Evolutionary conservation across 495 filamentous ascomycete species (phyloP).

Genomic region (Tuber umbilicatum): DNA sequence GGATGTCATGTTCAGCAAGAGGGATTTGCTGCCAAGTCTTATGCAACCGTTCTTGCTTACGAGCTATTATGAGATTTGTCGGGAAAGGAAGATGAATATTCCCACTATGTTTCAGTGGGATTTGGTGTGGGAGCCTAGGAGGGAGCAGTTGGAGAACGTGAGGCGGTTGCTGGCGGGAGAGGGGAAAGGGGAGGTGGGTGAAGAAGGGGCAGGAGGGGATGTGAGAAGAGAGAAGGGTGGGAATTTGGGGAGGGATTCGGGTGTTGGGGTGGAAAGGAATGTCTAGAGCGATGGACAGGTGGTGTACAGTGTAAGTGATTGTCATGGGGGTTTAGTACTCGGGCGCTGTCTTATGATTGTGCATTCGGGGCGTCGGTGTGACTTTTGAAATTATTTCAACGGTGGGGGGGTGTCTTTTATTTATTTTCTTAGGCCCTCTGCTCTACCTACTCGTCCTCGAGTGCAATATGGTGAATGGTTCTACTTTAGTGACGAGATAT

Average conservation of each 20-base stretch:
- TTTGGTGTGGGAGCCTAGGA: slow-evolving; percentile 32
- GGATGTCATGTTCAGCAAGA: slow-evolving; percentile 35
- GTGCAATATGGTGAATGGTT: not conserved
- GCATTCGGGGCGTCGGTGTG: not conserved
- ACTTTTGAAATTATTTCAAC: not conserved
- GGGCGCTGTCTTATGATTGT: not conserved
- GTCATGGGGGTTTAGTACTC: not conserved
- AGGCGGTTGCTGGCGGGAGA: slow-evolving; percentile 11
- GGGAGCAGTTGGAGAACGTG: slow-evolving; percentile 23
- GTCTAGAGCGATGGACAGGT: not conserved
- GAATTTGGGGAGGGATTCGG: not conserved
- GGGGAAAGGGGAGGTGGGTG: not conserved
- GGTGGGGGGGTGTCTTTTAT: not conserved
- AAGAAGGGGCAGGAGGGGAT: not conserved
- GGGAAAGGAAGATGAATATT: slow-evolving; percentile 30
- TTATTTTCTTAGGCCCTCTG: not conserved
- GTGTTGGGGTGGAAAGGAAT: not conserved
- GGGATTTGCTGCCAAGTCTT: slow-evolving; percentile 33
- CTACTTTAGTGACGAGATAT: not conserved
- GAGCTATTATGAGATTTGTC: slow-evolving; percentile 41
- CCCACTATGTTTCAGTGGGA: slow-evolving; percentile 42
- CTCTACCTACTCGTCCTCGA: too few species aligned
- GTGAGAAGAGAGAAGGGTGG: not conserved
- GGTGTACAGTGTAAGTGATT: not conserved
- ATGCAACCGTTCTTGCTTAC: slow-evolving; percentile 42